Evolutionary conservation across 1,139 yeast genomes (phyloP), one percentile per base, ranked within the genome.

Genomic region (Yamadazyma trypodendri): DNA sequence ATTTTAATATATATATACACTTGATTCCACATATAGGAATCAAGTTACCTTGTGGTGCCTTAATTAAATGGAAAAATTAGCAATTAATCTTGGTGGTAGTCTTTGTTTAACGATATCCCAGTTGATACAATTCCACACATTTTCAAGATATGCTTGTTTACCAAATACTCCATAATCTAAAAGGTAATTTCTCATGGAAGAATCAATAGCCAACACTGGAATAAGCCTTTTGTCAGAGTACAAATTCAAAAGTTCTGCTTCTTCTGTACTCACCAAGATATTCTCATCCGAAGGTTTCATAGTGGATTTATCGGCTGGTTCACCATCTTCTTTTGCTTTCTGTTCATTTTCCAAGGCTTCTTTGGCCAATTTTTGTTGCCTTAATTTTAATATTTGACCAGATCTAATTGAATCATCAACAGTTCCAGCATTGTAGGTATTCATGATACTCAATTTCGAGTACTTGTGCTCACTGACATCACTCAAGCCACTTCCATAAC

Each of bases 161-260:
- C 94, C 94, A 56, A 71, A 83, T 3, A 81, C 84, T 35, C 94
- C 94, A 51, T 83, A 84, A 58, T 84, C 92, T 43, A 75, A 61
- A 38, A 84, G 60, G 63, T 81, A 84, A 39, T 77, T 76, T 51
- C 82, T 77, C 52, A 85, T 83, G 24, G 86, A 79, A 8, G 79
- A 84, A 57, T 84, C 90, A 36, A 84, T 71, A 18, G 86, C 81
- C 41, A 84, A 63, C 28, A 83, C 60, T 2, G 94, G 92, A 37
- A 77, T 63, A 50, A 79, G 75, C 36, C 65, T 68, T 44, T 62
- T 66, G 46, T 67, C 72, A 18, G 60, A 56, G 49, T 48, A 68
- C 39, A 68, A 56, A 34, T 57, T 49, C 32, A 56, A 56, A 38
- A 58, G 62, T 50, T 70, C 76, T 7, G 76, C 76, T 48, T 71